A percentile compares a stretch with the other conserved stretches of the same genome.
Conservation (phyloP, 1,284 basidiomycete species). For the Microbotryum silenes-acaulis region DNA sequence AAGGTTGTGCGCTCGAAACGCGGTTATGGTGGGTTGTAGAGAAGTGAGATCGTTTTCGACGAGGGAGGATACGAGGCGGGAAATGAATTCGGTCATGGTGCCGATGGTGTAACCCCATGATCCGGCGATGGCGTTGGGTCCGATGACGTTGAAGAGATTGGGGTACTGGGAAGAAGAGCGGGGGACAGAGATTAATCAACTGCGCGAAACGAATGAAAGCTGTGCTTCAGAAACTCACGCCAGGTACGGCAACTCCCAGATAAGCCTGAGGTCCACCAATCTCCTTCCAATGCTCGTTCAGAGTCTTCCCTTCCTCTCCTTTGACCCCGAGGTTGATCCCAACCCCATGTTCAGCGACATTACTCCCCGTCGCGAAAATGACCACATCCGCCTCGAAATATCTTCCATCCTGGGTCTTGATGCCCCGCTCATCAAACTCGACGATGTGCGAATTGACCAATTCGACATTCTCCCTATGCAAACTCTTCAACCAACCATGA, state of each 20-base stretch:
- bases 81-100: conserved; percentile 18
- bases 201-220: too few species aligned
- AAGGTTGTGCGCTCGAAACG: conserved; percentile 19
- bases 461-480: conserved; percentile 51
- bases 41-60: conserved; percentile 24
- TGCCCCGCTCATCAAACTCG: conserved; percentile 45
- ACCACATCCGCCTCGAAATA: conserved; percentile 35
- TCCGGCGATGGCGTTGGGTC: conserved; percentile 29
- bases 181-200: too few species aligned
- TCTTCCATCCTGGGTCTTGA: conserved; percentile 48
- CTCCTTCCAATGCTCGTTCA: conserved; percentile 29
- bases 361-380: conserved; percentile 39
- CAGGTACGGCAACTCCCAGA: conserved; percentile 30
- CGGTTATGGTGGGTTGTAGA: conserved; percentile 17
- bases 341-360: conserved; percentile 35
- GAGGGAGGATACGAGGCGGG: conserved; percentile 19
- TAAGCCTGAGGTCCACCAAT: conserved; percentile 34
- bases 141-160: conserved; percentile 32
- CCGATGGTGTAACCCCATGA: conserved; percentile 33
- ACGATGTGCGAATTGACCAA: conserved; percentile 48
- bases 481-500: conserved; percentile 49
- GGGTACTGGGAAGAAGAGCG: conserved; percentile 18
- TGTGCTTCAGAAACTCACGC: conserved; percentile 7
- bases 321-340: conserved; percentile 33
- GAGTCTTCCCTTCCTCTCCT: conserved; percentile 32